phyloP scores from a whole-genome alignment of 164 flowering plant species.

The Litsea cubeba region DNA sequence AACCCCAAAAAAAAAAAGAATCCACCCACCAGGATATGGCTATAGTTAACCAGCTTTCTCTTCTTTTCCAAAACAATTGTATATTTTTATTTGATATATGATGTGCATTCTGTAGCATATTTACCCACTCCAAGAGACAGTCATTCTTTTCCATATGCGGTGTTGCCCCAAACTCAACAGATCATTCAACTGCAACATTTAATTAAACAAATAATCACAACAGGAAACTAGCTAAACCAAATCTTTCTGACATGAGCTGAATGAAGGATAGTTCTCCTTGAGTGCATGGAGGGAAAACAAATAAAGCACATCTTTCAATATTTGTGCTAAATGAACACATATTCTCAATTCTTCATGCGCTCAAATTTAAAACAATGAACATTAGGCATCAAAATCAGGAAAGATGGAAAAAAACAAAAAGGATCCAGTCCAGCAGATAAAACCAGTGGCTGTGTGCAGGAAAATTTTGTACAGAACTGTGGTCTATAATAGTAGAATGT shows the following conservation, averaged over 20 bases:
- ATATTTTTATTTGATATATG: too few relatives aligned
- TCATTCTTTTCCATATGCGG: conserved; percentile 89
- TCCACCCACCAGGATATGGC: too few relatives aligned
- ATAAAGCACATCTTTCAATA: too few relatives aligned
- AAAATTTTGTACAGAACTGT: not conserved
- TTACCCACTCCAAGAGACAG: conserved; percentile 93
- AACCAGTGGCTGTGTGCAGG: not conserved
- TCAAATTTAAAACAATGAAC: not conserved
- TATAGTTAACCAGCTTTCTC: too few relatives aligned
- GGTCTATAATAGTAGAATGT: too few relatives aligned
- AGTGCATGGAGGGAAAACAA: not conserved
- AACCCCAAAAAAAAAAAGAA: too few relatives aligned
- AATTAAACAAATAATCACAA: not conserved
- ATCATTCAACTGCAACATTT: conserved; percentile 68
- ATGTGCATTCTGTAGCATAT: too few relatives aligned
- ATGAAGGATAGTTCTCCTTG: not conserved
- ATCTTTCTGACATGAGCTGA: too few relatives aligned
- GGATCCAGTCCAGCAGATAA: not conserved
- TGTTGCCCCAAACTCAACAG: conserved; percentile 83
- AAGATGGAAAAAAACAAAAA: too few relatives aligned
- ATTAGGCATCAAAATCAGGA: not conserved
- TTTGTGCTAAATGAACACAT: not conserved
- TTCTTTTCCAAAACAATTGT: too few relatives aligned
- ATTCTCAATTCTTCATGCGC: not conserved
- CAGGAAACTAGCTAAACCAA: not conserved